A percentile compares a stretch with the other conserved stretches of the same genome.
These are phyloP conservation scores for Vitis amurensis DNA, from an alignment of 164 flowering plant species.

Conservation along the genomic window DNA sequence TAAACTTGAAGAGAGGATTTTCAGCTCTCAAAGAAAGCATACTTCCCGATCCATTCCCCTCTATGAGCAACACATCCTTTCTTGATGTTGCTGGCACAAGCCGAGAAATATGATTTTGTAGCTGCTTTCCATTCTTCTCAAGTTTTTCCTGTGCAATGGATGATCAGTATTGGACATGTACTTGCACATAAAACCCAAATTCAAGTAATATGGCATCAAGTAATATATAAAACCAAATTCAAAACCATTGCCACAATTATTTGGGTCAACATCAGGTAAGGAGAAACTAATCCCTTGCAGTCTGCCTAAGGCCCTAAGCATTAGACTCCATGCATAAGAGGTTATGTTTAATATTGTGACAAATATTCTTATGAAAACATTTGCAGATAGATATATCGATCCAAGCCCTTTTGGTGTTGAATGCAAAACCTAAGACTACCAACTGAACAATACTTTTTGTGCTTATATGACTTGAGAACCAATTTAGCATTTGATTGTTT, in stretches of 20 bases:
- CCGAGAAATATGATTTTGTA: slow-evolving; percentile 43
- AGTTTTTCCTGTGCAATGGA: slow-evolving; percentile 54
- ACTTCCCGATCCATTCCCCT: slow-evolving; percentile 27
- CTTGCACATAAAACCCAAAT: slow-evolving; percentile 11
- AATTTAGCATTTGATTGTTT: too few species aligned
- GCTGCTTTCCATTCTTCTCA: slow-evolving; percentile 46
- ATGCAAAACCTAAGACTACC: too few species aligned
- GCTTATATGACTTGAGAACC: too few species aligned
- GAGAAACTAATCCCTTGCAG: too few species aligned
- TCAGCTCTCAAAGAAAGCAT: slow-evolving; percentile 56
- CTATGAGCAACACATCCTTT: slow-evolving; percentile 17
- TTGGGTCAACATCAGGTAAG: too few species aligned
- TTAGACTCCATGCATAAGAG: too few species aligned
- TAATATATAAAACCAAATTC: not conserved
- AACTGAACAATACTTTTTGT: too few species aligned
- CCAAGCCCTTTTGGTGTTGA: too few species aligned
- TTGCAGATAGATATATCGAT: too few species aligned
- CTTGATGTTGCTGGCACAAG: slow-evolving; percentile 32
- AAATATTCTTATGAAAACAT: too few species aligned
- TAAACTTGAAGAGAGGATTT: slow-evolving; percentile 43
- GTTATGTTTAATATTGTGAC: too few species aligned
- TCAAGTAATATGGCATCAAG: not conserved
- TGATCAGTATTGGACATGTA: slow-evolving; percentile 2
- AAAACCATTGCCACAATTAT: not conserved
- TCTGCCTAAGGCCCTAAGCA: too few species aligned